Evolutionary conservation across 139 green algal species (phyloP).

Genomic region (Micractinium conductrix): DNA sequence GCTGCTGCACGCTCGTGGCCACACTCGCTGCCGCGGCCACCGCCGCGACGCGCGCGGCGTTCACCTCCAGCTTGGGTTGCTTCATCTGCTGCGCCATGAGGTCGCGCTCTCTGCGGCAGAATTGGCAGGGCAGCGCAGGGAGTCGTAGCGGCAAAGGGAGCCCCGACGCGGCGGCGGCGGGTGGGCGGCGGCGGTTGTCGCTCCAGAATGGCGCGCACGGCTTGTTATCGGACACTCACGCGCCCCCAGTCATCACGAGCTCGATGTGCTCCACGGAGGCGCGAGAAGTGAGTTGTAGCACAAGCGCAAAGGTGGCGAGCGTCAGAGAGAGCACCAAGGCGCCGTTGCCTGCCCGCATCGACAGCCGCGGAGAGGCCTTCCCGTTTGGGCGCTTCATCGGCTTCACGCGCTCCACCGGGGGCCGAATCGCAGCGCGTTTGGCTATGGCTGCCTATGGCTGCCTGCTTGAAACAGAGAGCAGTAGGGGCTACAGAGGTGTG

Average conservation of each 20-base stretch:
- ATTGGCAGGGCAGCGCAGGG: not conserved
- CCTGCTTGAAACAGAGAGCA: no score
- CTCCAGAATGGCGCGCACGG: no score
- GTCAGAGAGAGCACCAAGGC: not conserved
- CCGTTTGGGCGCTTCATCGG: no score
- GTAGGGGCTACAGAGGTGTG: no score
- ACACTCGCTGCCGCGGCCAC: not conserved
- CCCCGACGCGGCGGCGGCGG: no score
- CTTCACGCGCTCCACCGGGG: no score
- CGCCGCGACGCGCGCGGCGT: no score
- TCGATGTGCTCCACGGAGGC: not conserved
- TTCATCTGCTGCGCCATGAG: constrained; percentile 29
- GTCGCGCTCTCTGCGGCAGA: constrained; percentile 22
- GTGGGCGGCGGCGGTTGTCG: not conserved
- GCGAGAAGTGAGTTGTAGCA: not conserved
- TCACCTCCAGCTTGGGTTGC: constrained; percentile 37
- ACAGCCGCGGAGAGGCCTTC: not conserved
- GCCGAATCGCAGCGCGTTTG: no score
- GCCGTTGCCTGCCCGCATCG: not conserved
- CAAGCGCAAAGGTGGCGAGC: not conserved
- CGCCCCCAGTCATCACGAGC: constrained; percentile 6
- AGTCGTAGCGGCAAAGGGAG: not conserved
- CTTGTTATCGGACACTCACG: no score
- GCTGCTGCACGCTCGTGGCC: not conserved
- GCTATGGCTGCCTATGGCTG: no score